These are phyloP conservation scores for Starmerella roubikii DNA, from an alignment of 805 yeast species.

Conservation along the genomic window DNA sequence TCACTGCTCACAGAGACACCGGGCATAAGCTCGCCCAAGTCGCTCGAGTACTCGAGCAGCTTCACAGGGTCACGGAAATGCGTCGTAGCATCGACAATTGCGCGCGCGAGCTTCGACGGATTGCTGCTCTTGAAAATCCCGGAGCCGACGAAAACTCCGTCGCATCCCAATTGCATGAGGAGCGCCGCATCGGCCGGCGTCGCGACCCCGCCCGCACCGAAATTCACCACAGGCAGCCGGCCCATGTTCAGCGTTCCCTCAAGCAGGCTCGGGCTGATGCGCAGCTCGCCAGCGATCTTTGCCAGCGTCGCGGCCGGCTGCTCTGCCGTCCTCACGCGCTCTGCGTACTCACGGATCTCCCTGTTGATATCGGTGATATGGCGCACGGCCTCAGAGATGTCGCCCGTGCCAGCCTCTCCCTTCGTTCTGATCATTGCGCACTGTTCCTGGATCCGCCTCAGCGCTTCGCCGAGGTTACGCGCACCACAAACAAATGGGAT, in stretches of 20 bases:
- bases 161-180: constrained; percentile 70
- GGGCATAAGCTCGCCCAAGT: constrained; percentile 63
- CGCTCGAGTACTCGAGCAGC: constrained; percentile 52
- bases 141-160: constrained; percentile 65
- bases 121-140: constrained; percentile 65
- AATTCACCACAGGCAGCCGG: constrained; percentile 67
- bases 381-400: constrained; percentile 66
- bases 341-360: constrained; percentile 35
- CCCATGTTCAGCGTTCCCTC: constrained; percentile 37
- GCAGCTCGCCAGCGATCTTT: constrained; percentile 39
- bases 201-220: constrained; percentile 82
- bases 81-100: constrained; percentile 71
- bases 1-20: constrained; percentile 44
- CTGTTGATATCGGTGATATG: constrained; percentile 51
- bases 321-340: constrained; percentile 21
- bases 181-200: constrained; percentile 81
- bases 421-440: constrained; percentile 80
- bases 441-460: constrained; percentile 66
- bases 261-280: constrained; percentile 47
- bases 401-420: constrained; percentile 87
- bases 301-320: constrained; percentile 24
- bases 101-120: constrained; percentile 60
- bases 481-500: constrained; percentile 81
- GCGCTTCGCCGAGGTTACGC: constrained; percentile 66
- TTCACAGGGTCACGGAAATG: constrained; percentile 48